Evolutionary conservation across 352 stramenopile genomes (phyloP).

Genomic region (Globisporangium nunn): DNA sequence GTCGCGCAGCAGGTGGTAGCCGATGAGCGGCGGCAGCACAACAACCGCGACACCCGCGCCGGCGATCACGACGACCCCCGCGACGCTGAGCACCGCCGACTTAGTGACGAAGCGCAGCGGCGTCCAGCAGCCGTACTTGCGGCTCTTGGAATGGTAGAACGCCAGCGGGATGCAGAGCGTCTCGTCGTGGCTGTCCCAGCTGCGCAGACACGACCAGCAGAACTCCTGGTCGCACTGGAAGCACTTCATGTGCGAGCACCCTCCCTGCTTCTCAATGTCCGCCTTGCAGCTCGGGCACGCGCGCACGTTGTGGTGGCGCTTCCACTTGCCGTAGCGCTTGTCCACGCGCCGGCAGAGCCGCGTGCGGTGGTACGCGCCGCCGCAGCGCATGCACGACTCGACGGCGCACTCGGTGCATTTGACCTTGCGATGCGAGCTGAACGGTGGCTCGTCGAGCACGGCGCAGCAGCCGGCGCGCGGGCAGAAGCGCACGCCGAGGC

Average conservation of each 20-base stretch:
- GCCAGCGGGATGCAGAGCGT: constrained; percentile 60
- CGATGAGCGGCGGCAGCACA: constrained; percentile 58
- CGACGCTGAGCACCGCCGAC: constrained; percentile 44
- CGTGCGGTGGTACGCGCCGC: constrained; percentile 46
- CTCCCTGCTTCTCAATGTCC: constrained; percentile 81
- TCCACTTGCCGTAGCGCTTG: constrained; percentile 59
- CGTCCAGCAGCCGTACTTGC: constrained; percentile 48
- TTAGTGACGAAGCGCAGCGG: constrained; percentile 72
- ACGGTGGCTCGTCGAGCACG: constrained; percentile 46
- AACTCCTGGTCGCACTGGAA: constrained; percentile 83
- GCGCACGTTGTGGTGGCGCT: constrained; percentile 63
- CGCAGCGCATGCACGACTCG: constrained; percentile 70
- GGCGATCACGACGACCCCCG: constrained; percentile 38
- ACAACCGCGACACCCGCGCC: constrained; percentile 59
- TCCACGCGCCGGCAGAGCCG: constrained; percentile 52
- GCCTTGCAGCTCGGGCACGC: constrained; percentile 58
- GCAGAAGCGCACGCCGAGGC: constrained; percentile 63
- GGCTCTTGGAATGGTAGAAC: constrained; percentile 65
- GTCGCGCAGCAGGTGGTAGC: constrained; percentile 49
- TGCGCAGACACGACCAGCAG: constrained; percentile 70
- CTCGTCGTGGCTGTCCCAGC: constrained; percentile 67
- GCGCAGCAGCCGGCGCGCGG: constrained; percentile 55
- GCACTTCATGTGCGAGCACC: constrained; percentile 83
- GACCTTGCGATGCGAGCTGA: constrained; percentile 33
- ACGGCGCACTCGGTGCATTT: constrained; percentile 35